A percentile compares a stretch with the other conserved stretches of the same genome.
These are phyloP conservation scores for Gnomoniopsis smithogilvyi DNA, from an alignment of 2,329 filamentous ascomycete genomes.

Conservation along the genomic window DNA sequence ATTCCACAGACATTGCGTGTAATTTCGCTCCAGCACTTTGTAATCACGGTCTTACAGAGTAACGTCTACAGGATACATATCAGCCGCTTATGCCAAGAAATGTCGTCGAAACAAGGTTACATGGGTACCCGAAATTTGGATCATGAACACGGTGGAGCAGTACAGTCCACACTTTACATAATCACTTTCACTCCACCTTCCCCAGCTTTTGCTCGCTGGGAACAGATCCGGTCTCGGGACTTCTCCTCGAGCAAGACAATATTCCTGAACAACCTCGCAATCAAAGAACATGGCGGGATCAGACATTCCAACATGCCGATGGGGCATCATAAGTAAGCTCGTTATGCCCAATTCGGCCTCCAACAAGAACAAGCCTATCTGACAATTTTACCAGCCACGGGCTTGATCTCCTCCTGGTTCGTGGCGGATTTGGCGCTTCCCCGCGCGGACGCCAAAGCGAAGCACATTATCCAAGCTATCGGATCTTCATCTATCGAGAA, in stretches of 20 bases:
- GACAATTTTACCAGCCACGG: slow-evolving; percentile 1
- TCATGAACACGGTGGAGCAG: neutral
- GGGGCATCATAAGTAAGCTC: slow-evolving; percentile 1
- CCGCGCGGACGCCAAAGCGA: slow-evolving; percentile 4
- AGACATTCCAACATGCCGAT: neutral
- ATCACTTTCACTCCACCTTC: neutral
- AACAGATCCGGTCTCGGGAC: too few relatives aligned
- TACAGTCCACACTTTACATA: neutral
- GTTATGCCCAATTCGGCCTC: neutral
- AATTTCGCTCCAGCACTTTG: too few relatives aligned
- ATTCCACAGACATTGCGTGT: too few relatives aligned
- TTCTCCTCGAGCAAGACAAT: too few relatives aligned
- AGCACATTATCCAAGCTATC: slow-evolving; percentile 4
- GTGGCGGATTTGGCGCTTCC: neutral
- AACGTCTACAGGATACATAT: too few relatives aligned
- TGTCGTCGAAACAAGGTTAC: neutral
- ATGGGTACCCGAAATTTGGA: neutral
- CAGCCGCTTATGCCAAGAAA: neutral
- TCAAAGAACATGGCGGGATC: neutral
- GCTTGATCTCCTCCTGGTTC: slow-evolving; percentile 11
- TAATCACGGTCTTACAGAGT: too few relatives aligned
- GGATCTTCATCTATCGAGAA: slow-evolving; percentile 10
- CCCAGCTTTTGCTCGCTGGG: too few relatives aligned
- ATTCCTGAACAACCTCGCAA: too few relatives aligned
- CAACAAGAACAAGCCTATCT: neutral